Evolutionary conservation across 2,329 filamentous ascomycete species (phyloP).

Genomic region (Phialocephala subalpina): DNA sequence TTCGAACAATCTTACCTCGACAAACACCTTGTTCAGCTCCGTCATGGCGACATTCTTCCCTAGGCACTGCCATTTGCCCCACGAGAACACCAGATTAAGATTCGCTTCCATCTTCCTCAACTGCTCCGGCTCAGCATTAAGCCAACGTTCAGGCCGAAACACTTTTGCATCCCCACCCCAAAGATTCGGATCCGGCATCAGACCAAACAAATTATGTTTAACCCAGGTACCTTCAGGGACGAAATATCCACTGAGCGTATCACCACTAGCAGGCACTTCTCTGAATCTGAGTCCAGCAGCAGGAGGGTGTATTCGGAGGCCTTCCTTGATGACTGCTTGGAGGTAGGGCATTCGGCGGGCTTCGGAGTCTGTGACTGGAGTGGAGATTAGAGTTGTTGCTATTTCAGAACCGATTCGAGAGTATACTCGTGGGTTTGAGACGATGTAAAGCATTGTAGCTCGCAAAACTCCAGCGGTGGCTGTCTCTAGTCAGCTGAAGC

Average conservation of each 20-base stretch:
- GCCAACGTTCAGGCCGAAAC: slow-evolving; percentile 59
- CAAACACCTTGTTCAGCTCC: slow-evolving; percentile 57
- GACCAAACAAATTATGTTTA: slow-evolving; percentile 43
- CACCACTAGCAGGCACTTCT: slow-evolving; percentile 31
- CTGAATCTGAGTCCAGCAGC: slow-evolving; percentile 41
- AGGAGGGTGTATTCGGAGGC: slow-evolving; percentile 55
- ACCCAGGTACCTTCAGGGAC: slow-evolving; percentile 33
- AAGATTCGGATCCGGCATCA: slow-evolving; percentile 45
- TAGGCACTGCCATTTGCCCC: slow-evolving; percentile 54
- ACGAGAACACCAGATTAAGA: slow-evolving; percentile 54
- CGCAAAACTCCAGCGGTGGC: slow-evolving; percentile 59
- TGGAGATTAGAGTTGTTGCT: not conserved
- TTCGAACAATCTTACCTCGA: slow-evolving; percentile 51
- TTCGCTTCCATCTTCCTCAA: slow-evolving; percentile 47
- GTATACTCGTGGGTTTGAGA: slow-evolving; percentile 31
- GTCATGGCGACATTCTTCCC: slow-evolving; percentile 57
- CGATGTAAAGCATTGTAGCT: slow-evolving; percentile 30
- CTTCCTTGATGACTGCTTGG: slow-evolving; percentile 58
- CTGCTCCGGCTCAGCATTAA: slow-evolving; percentile 43
- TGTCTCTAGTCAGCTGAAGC: slow-evolving; percentile 43
- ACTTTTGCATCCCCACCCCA: slow-evolving; percentile 49
- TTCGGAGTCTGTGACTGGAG: slow-evolving; percentile 19
- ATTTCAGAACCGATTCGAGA: slow-evolving; percentile 31
- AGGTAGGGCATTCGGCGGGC: slow-evolving; percentile 52
- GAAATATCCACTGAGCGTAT: slow-evolving; percentile 28